Evolutionary conservation across 1,139 yeast genomes (phyloP).

Genomic region (Blastobotrys ciferrii): DNA sequence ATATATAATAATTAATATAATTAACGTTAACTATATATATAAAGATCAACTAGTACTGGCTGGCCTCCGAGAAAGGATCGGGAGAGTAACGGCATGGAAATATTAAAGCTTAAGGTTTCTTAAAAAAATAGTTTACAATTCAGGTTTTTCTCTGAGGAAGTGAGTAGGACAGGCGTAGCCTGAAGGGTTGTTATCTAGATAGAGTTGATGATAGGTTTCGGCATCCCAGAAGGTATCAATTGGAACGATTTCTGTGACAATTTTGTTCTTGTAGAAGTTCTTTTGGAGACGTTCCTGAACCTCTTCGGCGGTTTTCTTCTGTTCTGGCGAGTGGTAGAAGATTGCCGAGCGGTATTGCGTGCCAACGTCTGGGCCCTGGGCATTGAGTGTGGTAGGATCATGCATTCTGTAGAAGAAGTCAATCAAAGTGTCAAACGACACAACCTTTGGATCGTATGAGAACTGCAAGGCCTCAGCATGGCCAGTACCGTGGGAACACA

Average conservation of each 20-base stretch:
- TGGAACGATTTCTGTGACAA: conserved; percentile 69
- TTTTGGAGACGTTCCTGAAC: conserved; percentile 48
- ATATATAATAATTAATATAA: too few relatives aligned
- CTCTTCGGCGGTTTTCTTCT: conserved; percentile 43
- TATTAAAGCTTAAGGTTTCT: too few relatives aligned
- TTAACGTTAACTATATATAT: too few relatives aligned
- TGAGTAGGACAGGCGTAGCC: conserved; percentile 93
- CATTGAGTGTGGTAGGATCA: conserved; percentile 60
- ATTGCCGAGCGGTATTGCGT: conserved; percentile 82
- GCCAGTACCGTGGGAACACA: conserved; percentile 69
- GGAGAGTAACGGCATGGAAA: too few relatives aligned
- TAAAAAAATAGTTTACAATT: too few relatives aligned
- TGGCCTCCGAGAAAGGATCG: too few relatives aligned
- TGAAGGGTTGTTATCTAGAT: conserved; percentile 68
- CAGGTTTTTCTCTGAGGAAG: conserved; percentile 51
- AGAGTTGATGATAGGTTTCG: conserved; percentile 87
- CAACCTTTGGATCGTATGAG: conserved; percentile 67
- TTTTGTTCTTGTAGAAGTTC: conserved; percentile 52
- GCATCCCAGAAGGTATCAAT: conserved; percentile 80
- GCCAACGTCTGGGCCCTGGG: conserved; percentile 83
- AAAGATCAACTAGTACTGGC: too few relatives aligned
- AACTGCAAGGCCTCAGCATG: conserved; percentile 74
- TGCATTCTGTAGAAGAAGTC: conserved; percentile 90
- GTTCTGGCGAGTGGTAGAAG: conserved; percentile 57
- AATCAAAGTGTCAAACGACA: conserved; percentile 59